Evolutionary conservation across 176 grass and related monocot genomes (phyloP).

Genomic region (Bothriochloa decipiens): DNA sequence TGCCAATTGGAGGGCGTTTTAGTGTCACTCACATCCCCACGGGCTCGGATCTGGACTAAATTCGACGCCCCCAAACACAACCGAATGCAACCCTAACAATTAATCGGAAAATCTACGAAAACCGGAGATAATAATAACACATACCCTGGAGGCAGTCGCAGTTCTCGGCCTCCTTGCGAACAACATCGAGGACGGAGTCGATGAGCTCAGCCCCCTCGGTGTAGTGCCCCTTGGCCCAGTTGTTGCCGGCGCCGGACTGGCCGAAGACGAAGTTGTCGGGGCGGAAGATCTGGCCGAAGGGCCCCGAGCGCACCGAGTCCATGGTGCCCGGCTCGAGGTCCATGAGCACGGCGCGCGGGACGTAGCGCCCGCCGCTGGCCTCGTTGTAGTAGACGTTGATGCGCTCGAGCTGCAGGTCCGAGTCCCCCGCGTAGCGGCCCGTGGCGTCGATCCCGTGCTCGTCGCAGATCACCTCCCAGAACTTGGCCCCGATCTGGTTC

Average conservation of each 20-base stretch:
- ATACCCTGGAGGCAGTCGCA: constrained; percentile 89
- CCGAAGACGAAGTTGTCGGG: constrained; percentile 96
- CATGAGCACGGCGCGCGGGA: constrained; percentile 92
- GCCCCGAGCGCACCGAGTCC: constrained; percentile 75
- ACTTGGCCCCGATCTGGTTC: constrained; percentile 97
- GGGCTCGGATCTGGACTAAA: too few species aligned
- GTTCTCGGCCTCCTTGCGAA: constrained; percentile 96
- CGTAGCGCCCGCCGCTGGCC: constrained; percentile 47
- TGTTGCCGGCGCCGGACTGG: constrained; percentile 88
- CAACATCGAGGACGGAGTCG: constrained; percentile 86
- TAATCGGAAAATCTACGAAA: too few species aligned
- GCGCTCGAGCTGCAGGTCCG: constrained; percentile 68
- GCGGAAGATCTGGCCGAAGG: constrained; percentile 85
- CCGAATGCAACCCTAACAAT: too few species aligned
- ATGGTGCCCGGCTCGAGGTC: constrained; percentile 95
- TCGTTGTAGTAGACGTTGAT: constrained; percentile 94
- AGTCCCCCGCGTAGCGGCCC: not conserved
- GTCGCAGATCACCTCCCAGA: constrained; percentile 95
- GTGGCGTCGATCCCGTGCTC: constrained; percentile 91
- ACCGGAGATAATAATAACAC: too few species aligned
- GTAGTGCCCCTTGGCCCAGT: constrained; percentile 96
- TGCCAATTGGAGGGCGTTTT: too few species aligned
- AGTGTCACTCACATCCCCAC: too few species aligned
- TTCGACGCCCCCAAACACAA: constrained; percentile 29
- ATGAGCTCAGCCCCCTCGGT: constrained; percentile 97